Conservation (phyloP, 116 monocot genomes). For the Cymodocea nodosa region DNA sequence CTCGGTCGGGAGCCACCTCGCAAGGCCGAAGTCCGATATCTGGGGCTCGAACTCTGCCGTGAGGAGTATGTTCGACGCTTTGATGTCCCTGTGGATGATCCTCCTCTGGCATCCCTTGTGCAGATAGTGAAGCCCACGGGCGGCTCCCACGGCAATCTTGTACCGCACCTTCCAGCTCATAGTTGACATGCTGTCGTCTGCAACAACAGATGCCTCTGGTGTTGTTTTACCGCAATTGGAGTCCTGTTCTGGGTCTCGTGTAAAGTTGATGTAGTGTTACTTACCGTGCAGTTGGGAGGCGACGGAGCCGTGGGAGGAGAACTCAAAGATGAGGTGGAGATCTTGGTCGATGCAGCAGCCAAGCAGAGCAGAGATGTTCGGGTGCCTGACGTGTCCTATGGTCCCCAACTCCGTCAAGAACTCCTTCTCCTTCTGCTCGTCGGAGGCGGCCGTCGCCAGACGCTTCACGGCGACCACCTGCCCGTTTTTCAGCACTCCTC, state of each 20-base stretch:
- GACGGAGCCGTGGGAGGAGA: slow-evolving; percentile 28
- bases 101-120: slow-evolving; percentile 72
- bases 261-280: not conserved
- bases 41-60: slow-evolving; percentile 62
- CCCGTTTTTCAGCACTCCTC: slow-evolving; percentile 36
- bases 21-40: slow-evolving; percentile 89
- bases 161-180: slow-evolving; percentile 51
- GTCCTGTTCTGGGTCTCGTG: no score
- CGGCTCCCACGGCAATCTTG: slow-evolving; percentile 52
- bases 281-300: slow-evolving; percentile 30
- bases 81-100: slow-evolving; percentile 88
- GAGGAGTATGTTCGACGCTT: slow-evolving; percentile 66
- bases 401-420: slow-evolving; percentile 68
- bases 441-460: slow-evolving; percentile 21
- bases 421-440: slow-evolving; percentile 59
- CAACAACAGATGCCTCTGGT: not conserved
- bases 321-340: slow-evolving; percentile 49
- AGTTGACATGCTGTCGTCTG: slow-evolving; percentile 34
- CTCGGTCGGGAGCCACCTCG: slow-evolving; percentile 58
- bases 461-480: slow-evolving; percentile 50
- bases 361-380: slow-evolving; percentile 45
- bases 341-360: slow-evolving; percentile 63
- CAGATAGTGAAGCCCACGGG: slow-evolving; percentile 55
- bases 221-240: not conserved
- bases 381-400: slow-evolving; percentile 56